These are phyloP conservation scores for Globisporangium cylindrosporum DNA, from an alignment of 352 stramenopile species.

Conservation along the genomic window DNA sequence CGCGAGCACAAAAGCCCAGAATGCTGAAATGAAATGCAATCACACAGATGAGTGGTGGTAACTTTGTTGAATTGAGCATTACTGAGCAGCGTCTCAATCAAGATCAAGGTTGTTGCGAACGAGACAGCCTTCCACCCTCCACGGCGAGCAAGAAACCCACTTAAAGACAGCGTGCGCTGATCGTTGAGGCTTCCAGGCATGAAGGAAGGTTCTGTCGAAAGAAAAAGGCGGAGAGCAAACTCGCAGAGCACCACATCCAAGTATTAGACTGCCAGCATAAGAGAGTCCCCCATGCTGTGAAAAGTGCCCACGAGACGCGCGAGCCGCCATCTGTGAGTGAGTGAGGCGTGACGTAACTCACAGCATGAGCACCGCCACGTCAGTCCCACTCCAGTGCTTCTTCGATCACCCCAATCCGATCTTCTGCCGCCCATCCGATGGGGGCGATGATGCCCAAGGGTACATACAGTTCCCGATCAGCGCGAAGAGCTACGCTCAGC, in stretches of 20 bases:
- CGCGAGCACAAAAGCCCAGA: too few relatives aligned
- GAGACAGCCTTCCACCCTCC: background rate
- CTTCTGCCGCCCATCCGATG: background rate
- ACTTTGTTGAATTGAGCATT: too few relatives aligned
- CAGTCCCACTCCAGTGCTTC: background rate
- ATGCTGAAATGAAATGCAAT: too few relatives aligned
- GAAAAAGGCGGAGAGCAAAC: background rate
- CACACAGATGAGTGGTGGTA: too few relatives aligned
- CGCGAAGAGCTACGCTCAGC: background rate
- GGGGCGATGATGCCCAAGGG: background rate
- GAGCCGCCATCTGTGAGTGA: too few relatives aligned
- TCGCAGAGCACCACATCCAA: background rate
- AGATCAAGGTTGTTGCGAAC: background rate
- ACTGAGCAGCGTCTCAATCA: background rate
- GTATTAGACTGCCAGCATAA: background rate
- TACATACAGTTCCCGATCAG: background rate
- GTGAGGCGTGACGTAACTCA: background rate
- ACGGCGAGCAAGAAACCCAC: background rate
- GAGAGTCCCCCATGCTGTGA: background rate
- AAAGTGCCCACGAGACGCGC: background rate
- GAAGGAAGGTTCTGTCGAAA: conserved; percentile 5
- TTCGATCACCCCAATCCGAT: background rate
- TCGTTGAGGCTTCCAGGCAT: conserved; percentile 1
- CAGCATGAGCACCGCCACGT: background rate
- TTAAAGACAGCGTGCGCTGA: background rate